Evolutionary conservation across 345 rosid species (phyloP).

Genomic region (Eucalyptus pumila): DNA sequence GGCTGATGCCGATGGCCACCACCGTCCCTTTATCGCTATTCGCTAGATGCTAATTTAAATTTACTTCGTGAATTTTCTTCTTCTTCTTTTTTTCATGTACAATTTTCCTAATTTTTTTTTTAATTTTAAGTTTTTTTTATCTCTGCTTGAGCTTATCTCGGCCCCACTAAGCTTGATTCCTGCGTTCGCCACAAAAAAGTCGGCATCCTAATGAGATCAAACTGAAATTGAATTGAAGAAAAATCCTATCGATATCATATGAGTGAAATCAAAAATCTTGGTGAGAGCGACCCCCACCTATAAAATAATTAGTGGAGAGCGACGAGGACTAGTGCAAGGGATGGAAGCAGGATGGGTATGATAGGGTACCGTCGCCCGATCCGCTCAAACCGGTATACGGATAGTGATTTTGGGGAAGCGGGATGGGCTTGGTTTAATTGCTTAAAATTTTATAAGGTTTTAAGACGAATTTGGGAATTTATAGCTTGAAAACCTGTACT

Average conservation of each 20-base stretch:
- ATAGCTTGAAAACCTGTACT: background rate
- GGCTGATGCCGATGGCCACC: background rate
- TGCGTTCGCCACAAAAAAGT: background rate
- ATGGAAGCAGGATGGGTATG: background rate
- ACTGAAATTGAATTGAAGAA: background rate
- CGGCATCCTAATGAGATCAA: background rate
- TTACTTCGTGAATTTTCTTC: background rate
- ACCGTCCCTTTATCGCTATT: background rate
- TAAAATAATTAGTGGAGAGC: background rate
- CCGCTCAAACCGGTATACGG: background rate
- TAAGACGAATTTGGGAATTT: background rate
- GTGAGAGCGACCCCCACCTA: background rate
- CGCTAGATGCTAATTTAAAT: background rate
- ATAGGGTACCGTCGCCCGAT: background rate
- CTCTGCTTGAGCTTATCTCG: background rate
- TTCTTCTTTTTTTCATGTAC: background rate
- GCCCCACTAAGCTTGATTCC: background rate
- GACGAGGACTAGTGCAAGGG: background rate
- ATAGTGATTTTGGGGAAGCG: background rate
- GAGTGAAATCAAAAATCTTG: background rate
- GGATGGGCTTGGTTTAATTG: background rate
- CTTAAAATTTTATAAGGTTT: background rate
- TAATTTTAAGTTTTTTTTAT: background rate
- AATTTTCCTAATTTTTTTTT: background rate
- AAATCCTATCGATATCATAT: background rate